Conservation (phyloP, 2,329 filamentous ascomycete genomes). For the Venturia aucupariae region DNA sequence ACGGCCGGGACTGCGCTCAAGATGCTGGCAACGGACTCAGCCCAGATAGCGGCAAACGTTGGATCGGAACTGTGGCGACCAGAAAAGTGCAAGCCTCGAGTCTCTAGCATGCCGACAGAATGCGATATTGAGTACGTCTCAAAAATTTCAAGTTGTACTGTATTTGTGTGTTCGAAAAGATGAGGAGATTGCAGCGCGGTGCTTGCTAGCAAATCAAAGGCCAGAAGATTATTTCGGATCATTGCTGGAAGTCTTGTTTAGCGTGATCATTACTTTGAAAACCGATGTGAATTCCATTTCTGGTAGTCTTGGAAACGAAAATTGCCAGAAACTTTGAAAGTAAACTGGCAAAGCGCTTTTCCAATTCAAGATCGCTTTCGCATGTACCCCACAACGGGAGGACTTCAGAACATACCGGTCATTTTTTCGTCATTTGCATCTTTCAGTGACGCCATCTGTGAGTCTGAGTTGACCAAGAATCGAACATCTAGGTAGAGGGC, state of each 20-base stretch:
- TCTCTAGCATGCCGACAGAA: no score
- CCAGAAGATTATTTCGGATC: not conserved
- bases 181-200: not conserved
- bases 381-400: no score
- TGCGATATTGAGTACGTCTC: not conserved
- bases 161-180: not conserved
- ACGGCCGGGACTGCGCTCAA: not conserved
- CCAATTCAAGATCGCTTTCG: not conserved
- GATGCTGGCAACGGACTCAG: not conserved
- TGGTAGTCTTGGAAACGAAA: not conserved
- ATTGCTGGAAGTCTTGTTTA: not conserved
- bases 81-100: not conserved
- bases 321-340: not conserved
- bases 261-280: not conserved
- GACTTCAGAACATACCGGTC: not conserved
- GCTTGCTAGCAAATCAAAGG: not conserved
- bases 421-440: not conserved
- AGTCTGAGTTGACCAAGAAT: not conserved
- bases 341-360: not conserved
- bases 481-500: not conserved
- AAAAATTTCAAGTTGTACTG: not conserved
- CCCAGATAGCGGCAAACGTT: not conserved
- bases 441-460: not conserved
- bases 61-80: not conserved
- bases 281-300: not conserved